These are phyloP conservation scores for Penicillium sp. DNA, from an alignment of 2,329 filamentous ascomycete genomes.

Conservation along the genomic window DNA sequence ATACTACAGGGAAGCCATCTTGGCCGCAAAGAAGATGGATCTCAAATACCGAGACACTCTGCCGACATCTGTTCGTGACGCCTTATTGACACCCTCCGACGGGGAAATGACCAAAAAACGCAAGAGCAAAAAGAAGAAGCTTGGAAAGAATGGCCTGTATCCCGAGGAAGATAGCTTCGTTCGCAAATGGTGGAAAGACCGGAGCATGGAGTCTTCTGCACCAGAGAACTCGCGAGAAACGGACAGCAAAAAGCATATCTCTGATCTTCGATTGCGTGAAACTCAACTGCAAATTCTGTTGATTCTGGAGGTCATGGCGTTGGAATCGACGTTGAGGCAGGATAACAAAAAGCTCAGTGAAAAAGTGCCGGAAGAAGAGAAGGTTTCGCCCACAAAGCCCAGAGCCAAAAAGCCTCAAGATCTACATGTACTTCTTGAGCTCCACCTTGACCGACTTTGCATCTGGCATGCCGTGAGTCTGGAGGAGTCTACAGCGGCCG, in stretches of 20 bases:
- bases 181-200: slow-evolving; percentile 47
- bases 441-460: slow-evolving; percentile 49
- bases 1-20: slow-evolving; percentile 43
- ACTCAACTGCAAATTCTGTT: slow-evolving; percentile 51
- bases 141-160: slow-evolving; percentile 50
- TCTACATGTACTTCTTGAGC: slow-evolving; percentile 44
- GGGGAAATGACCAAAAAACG: slow-evolving; percentile 32
- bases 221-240: slow-evolving; percentile 33
- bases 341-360: slow-evolving; percentile 18
- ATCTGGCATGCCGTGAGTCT: slow-evolving; percentile 51
- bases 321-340: slow-evolving; percentile 33
- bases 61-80: slow-evolving; percentile 38
- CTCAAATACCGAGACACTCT: slow-evolving; percentile 48
- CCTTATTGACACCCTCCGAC: slow-evolving; percentile 38
- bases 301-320: slow-evolving; percentile 47
- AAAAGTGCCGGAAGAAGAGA: slow-evolving; percentile 14
- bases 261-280: slow-evolving; percentile 47
- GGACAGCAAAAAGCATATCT: slow-evolving; percentile 41
- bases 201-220: slow-evolving; percentile 25
- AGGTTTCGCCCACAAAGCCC: slow-evolving; percentile 21
- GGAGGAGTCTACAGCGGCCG: slow-evolving; percentile 33
- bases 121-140: slow-evolving; percentile 42
- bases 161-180: slow-evolving; percentile 45
- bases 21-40: slow-evolving; percentile 48
- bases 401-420: slow-evolving; percentile 43